These are phyloP conservation scores for Lentinula guzmanii DNA, from an alignment of 768 basidiomycete genomes.

Conservation along the genomic window DNA sequence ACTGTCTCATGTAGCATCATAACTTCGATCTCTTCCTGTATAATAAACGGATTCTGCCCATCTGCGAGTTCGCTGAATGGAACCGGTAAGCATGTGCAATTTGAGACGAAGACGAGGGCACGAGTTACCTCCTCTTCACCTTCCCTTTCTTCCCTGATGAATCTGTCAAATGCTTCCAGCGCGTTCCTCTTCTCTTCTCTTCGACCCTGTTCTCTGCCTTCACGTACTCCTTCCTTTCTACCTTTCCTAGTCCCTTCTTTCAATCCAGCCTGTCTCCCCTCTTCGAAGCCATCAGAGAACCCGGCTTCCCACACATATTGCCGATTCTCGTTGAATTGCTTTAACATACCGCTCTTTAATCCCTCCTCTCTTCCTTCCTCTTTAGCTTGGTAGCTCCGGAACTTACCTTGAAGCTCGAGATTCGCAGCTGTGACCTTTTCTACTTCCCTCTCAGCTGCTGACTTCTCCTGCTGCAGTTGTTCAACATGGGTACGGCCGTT, in stretches of 20 bases:
- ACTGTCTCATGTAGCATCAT: too few species aligned
- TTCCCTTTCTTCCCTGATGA: slow-evolving; percentile 40
- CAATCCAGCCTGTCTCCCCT: slow-evolving; percentile 35
- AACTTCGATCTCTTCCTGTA: neutral
- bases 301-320: slow-evolving; percentile 43
- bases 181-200: slow-evolving; percentile 49
- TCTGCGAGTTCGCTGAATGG: slow-evolving; percentile 21
- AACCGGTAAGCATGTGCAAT: slow-evolving; percentile 8
- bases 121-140: slow-evolving; percentile 18
- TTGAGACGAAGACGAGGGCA: neutral
- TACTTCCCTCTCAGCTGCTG: slow-evolving; percentile 37
- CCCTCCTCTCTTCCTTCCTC: slow-evolving; percentile 39
- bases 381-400: slow-evolving; percentile 38
- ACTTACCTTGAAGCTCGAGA: slow-evolving; percentile 33
- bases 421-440: slow-evolving; percentile 37
- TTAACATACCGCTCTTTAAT: slow-evolving; percentile 30
- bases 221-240: slow-evolving; percentile 28
- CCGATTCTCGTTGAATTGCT: slow-evolving; percentile 36
- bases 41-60: slow-evolving; percentile 23
- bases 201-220: slow-evolving; percentile 30
- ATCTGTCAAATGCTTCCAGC: slow-evolving; percentile 51
- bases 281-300: slow-evolving; percentile 37
- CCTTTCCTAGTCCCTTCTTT: slow-evolving; percentile 37
- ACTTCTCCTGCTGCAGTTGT: slow-evolving; percentile 24
- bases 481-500: slow-evolving; percentile 28